Percentiles rank a stretch among this genome's conserved stretches.
Evolutionary conservation across 2,329 filamentous ascomycete species (phyloP).

Genomic region (Blastomyces silverae): DNA sequence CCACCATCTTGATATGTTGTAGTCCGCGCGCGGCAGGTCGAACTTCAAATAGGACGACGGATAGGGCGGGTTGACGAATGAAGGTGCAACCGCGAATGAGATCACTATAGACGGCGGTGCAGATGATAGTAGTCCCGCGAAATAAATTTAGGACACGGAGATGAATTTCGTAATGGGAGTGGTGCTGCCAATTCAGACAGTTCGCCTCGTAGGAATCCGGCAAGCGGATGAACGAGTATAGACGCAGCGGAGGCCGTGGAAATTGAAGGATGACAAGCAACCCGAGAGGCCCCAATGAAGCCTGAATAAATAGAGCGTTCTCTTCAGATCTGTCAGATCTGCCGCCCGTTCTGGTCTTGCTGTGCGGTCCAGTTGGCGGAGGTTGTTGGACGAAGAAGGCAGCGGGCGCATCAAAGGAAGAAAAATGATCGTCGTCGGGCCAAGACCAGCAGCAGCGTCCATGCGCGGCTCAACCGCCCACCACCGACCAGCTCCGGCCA

Average conservation of each 20-base stretch:
- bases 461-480: no score
- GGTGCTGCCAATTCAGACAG: neutral
- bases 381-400: no score
- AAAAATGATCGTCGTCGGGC: no score
- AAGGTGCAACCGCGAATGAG: neutral
- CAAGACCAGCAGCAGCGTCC: no score
- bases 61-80: neutral
- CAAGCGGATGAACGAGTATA: neutral
- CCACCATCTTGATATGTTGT: slow-evolving; percentile 48
- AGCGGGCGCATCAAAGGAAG: no score
- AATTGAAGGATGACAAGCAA: neutral
- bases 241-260: neutral
- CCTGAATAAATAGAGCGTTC: neutral
- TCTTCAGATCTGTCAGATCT: neutral
- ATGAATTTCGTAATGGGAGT: neutral
- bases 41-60: neutral
- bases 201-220: neutral
- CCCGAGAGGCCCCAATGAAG: neutral
- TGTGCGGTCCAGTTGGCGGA: neutral
- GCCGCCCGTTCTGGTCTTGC: neutral
- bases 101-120: neutral
- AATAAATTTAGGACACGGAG: neutral
- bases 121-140: neutral
- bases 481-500: no score
- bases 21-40: neutral